Percentiles rank a stretch among this genome's conserved stretches.
Conservation (phyloP, 2,329 filamentous ascomycete species). For the Fusarium phyllophilum region DNA sequence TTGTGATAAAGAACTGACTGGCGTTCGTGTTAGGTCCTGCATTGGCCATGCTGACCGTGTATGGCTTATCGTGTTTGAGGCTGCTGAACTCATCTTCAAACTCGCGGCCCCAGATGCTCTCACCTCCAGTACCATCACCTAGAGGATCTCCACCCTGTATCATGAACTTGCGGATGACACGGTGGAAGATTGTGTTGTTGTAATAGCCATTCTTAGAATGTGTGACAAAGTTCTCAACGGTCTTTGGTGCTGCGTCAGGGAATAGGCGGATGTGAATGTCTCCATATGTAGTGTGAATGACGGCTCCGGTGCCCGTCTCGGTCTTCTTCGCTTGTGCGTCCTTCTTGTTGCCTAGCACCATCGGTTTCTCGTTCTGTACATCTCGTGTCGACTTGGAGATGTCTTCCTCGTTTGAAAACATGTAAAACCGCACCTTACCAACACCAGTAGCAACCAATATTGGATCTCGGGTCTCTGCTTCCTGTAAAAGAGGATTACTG, state of each 20-base stretch:
- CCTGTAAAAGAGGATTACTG: constrained; percentile 89
- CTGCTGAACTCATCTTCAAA: constrained; percentile 96
- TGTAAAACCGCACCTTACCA: constrained; percentile 93
- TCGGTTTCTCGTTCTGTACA: constrained; percentile 93
- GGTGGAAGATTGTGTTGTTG: constrained; percentile 97
- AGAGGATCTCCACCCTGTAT: constrained; percentile 97
- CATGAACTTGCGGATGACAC: constrained; percentile 98
- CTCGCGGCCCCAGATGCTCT: constrained; percentile 91
- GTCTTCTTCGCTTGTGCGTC: constrained; percentile 64
- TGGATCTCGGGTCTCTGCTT: constrained; percentile 90
- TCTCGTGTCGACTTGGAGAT: constrained; percentile 87
- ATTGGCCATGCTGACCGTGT: constrained; percentile 97
- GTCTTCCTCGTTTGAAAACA: constrained; percentile 93
- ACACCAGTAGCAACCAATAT: constrained; percentile 87
- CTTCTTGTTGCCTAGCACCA: constrained; percentile 68
- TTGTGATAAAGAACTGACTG: constrained; percentile 98
- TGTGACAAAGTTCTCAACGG: constrained; percentile 97
- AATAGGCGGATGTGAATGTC: constrained; percentile 95
- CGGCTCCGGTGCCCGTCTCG: constrained; percentile 80
- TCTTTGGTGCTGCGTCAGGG: constrained; percentile 90
- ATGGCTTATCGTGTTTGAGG: constrained; percentile 93
- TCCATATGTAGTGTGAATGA: constrained; percentile 91
- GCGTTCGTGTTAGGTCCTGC: constrained; percentile 95
- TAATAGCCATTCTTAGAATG: constrained; percentile 93
- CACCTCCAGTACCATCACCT: constrained; percentile 88